Conservation (phyloP, 148 eudicot species). For the Rhododendron mucronatum region DNA sequence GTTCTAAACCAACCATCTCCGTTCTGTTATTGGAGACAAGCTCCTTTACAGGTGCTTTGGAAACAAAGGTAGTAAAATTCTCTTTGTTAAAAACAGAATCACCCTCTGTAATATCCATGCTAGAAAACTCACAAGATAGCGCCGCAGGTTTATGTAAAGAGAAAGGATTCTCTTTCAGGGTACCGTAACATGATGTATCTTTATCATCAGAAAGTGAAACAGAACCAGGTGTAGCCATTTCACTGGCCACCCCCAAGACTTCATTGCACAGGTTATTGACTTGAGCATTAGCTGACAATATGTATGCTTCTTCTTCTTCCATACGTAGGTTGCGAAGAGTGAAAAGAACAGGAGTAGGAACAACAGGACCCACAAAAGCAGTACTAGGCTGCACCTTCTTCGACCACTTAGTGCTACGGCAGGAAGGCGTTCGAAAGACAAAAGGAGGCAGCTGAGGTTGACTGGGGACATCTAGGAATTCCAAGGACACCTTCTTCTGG, state of each 20-base stretch:
- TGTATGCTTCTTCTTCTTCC: slow-evolving; percentile 28
- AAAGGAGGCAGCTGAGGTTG: slow-evolving; percentile 62
- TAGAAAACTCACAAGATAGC: slow-evolving; percentile 15
- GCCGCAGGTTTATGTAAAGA: slow-evolving; percentile 40
- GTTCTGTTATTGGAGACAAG: slow-evolving; percentile 1
- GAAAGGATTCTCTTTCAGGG: slow-evolving; percentile 20
- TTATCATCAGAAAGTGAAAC: slow-evolving; percentile 58
- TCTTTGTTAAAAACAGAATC: slow-evolving; percentile 18
- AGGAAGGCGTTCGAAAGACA: slow-evolving; percentile 39
- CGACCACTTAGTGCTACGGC: slow-evolving; percentile 52
- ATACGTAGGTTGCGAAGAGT: slow-evolving; percentile 33
- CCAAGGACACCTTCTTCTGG: slow-evolving; percentile 32
- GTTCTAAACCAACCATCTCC: slow-evolving; percentile 21
- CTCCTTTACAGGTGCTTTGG: slow-evolving; percentile 16
- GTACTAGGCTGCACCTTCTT: slow-evolving; percentile 35
- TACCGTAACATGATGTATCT: slow-evolving; percentile 28
- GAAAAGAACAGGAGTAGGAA: slow-evolving; percentile 54
- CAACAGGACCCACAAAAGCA: slow-evolving; percentile 56
- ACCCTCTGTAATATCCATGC: slow-evolving; percentile 3
- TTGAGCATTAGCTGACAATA: slow-evolving; percentile 34
- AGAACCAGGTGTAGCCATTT: slow-evolving; percentile 21
- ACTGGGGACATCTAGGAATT: slow-evolving; percentile 47
- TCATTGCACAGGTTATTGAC: slow-evolving; percentile 35
- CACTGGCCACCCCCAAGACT: slow-evolving; percentile 34
- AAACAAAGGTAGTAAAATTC: slow-evolving; percentile 30